These are phyloP conservation scores for Rhodotorula sp. DNA, from an alignment of 1,284 basidiomycete species.

Conservation along the genomic window DNA sequence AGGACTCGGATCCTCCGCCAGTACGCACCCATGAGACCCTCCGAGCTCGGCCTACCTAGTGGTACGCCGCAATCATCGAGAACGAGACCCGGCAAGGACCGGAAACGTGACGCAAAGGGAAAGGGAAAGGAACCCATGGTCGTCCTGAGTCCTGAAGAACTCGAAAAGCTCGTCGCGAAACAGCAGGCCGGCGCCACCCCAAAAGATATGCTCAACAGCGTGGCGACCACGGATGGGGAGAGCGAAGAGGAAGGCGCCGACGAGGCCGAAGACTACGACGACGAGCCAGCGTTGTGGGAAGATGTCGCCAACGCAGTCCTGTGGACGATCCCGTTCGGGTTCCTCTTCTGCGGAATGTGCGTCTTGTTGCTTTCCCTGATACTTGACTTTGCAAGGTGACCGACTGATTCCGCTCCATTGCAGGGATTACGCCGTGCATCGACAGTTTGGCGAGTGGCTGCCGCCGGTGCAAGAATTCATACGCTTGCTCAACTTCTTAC, in stretches of 20 bases:
- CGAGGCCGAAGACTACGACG: conserved; percentile 45
- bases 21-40: conserved; percentile 11
- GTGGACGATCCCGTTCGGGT: conserved; percentile 33
- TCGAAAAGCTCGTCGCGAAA: conserved; percentile 19
- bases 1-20: conserved; percentile 21
- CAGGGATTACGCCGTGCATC: conserved; percentile 39
- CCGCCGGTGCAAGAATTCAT: conserved; percentile 14
- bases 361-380: neutral
- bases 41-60: conserved; percentile 8
- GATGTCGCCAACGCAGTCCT: conserved; percentile 23
- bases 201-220: neutral
- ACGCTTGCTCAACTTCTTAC: conserved; percentile 42
- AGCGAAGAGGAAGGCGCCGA: neutral
- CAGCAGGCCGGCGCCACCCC: conserved; percentile 1
- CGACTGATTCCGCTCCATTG: too few species aligned
- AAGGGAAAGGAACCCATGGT: conserved; percentile 21
- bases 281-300: conserved; percentile 69
- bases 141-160: conserved; percentile 24
- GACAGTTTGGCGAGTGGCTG: conserved; percentile 33
- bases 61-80: neutral
- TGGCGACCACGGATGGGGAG: neutral
- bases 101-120: neutral
- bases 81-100: neutral
- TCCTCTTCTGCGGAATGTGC: conserved; percentile 37
- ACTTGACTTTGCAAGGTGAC: too few species aligned